Evolutionary conservation across 306 rosid genomes (phyloP), one percentile per base, ranked within the genome.

Genomic region (Lotus japonicus): DNA sequence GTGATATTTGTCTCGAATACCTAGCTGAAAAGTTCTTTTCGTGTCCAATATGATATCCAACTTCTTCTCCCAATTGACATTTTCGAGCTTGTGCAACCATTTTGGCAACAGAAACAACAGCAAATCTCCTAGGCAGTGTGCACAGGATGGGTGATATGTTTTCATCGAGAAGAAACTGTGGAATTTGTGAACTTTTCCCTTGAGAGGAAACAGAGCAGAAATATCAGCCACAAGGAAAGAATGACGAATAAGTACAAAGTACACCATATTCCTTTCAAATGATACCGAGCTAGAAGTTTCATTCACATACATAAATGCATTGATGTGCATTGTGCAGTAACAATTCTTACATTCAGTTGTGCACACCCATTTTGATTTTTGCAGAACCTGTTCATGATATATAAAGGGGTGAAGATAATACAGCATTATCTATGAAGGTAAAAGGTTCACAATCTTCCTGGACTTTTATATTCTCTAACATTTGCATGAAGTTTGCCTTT

Each of bases 111-210:
- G 97, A 82, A 42, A 92, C 88, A 6, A 92, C 97, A 14, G 97
- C 96, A 69, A 92, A 89, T 73, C 97, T 87, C 86, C 97, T 83
- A 49, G 97, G 97, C 77, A 89, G 92, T 9, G 97, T 88, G 69
- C 96, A 89, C 45, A 92, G 51, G 63, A 92, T 85, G 14, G 92
- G 97, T 56, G 79, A 84, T 85, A 87, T 51, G 81, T 80, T 83
- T 80, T 80, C 97, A 19, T 87, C 92, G 66, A 89, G 77, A 62
- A 92, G 94, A 85, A 88, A 92, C 81, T 89, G 97, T 14, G 97
- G 97, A 80, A 92, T 78, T 78, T 88, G 97, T 5, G 96, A 92
- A 75, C 97, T 92, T 86, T 92, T 92, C 66, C 97, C 97, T 92
- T 44, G 44, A 69, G 58, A 71, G 18, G 31, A 48, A 70, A 61